Evolutionary conservation across 352 stramenopile species (phyloP), one percentile per base, ranked within the genome.

Genomic region (Elongisporangium senticosum): DNA sequence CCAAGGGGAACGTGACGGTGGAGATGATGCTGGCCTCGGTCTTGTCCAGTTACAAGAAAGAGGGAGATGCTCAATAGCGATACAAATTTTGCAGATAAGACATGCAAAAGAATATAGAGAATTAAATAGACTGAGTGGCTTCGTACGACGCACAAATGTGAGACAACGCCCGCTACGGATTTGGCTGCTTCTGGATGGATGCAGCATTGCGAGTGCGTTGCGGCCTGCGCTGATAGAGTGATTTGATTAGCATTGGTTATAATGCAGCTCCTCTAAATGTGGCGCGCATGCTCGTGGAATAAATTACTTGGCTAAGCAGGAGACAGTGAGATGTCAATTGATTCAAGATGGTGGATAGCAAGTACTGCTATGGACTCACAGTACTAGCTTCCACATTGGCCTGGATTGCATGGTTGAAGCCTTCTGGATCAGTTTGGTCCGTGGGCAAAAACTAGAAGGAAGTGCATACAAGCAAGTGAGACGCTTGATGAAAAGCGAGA

Each of bases 21-120:
- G 83, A 94, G 75, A 90, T 90, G 77, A 67, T 94, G 66, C 62
- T 94, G 14, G 75, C 79, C 33, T 89, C 82, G 0, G 85, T 91
- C 37, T 79, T 94, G 49, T 89, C 77, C 1, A 75, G 81, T 48
- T 94, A 91, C 71, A 87, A 88, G 60, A 54, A 80, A 62, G 65
- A 59, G 28, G 52, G 64, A 58, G 49, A 69, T 20, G 22, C 66
- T 15, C 2, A 26, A 26, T 26, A 26, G 23, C 23, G 23, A n/a
- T 57, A 55, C 63, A 58, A 59, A 39, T 7, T 28, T 28, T 28
- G 3, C 13, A 39, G 28, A 39, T 39, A 53, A 56, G 33, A 62
- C 49, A 48, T 28, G 21, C 48, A 49, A 15, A 28, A 53, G 64
- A 28, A 37, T 28, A 54, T 66, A 56, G 47, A 33, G 50, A 40